A percentile compares a stretch with the other conserved stretches of the same genome.
These are phyloP conservation scores for Nothopassalora personata DNA, from an alignment of 2,329 filamentous ascomycete genomes.

Conservation along the genomic window DNA sequence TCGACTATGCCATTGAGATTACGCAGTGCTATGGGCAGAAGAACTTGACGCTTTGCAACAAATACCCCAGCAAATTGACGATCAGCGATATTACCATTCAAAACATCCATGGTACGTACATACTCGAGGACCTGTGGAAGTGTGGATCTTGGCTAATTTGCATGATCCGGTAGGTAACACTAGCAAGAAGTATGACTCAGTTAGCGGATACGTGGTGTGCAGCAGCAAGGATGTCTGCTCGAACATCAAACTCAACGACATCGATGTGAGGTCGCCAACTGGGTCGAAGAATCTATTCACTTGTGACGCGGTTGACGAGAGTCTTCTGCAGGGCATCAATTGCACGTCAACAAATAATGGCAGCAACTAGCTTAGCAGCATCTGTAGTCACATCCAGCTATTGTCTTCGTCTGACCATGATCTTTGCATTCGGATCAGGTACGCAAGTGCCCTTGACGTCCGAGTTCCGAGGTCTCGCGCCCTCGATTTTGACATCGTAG, in stretches of 20 bases:
- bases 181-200: slow-evolving; percentile 39
- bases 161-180: slow-evolving; percentile 35
- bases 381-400: neutral
- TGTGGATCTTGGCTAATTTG: neutral
- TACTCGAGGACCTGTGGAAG: neutral
- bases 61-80: slow-evolving; percentile 52
- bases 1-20: slow-evolving; percentile 60
- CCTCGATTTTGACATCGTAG: slow-evolving; percentile 33
- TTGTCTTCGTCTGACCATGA: slow-evolving; percentile 7
- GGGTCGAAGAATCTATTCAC: slow-evolving; percentile 27
- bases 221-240: slow-evolving; percentile 43
- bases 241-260: slow-evolving; percentile 42
- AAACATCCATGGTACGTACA: slow-evolving; percentile 46
- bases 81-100: slow-evolving; percentile 53
- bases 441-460: slow-evolving; percentile 12
- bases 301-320: slow-evolving; percentile 30
- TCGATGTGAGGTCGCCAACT: slow-evolving; percentile 25
- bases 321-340: slow-evolving; percentile 27
- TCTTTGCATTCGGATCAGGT: slow-evolving; percentile 9
- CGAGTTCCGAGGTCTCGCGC: slow-evolving; percentile 12
- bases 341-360: slow-evolving; percentile 24
- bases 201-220: slow-evolving; percentile 43
- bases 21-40: slow-evolving; percentile 63
- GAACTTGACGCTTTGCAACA: slow-evolving; percentile 56
- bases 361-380: slow-evolving; percentile 5